Conservation (phyloP, 306 rosid genomes). For the Trifolium dubium region DNA sequence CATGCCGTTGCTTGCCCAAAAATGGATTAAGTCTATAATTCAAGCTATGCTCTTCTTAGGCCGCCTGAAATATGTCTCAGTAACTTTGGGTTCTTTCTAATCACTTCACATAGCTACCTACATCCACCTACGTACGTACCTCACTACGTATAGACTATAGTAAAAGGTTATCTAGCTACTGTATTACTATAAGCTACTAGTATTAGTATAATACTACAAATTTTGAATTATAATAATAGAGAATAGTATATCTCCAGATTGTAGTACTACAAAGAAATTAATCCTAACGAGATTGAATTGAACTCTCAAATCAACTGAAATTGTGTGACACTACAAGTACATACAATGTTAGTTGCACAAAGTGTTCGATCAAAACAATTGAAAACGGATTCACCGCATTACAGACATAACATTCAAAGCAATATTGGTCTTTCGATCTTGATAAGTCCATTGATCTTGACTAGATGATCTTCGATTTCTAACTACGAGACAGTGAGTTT, state of each 20-base stretch:
- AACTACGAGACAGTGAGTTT: no score
- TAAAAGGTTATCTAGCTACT: not conserved
- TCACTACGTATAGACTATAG: no score
- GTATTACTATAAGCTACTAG: not conserved
- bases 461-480: no score
- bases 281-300: slow-evolving; percentile 10
- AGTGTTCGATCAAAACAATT: no score
- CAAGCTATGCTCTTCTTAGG: slow-evolving; percentile 45
- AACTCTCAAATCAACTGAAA: not conserved
- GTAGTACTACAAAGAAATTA: not conserved
- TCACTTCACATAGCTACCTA: slow-evolving; percentile 37
- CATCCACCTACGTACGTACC: no score
- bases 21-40: slow-evolving; percentile 46
- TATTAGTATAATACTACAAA: slow-evolving; percentile 1
- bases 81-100: slow-evolving; percentile 50
- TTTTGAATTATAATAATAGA: not conserved
- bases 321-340: not conserved
- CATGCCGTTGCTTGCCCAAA: slow-evolving; percentile 51
- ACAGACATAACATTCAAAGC: no score
- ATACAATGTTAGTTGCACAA: not conserved
- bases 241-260: not conserved
- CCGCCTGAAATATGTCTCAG: slow-evolving; percentile 49
- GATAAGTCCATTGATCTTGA: no score
- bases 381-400: no score
- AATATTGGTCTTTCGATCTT: no score